A percentile compares a stretch with the other conserved stretches of the same genome.
These are phyloP conservation scores for Suillus ampliporus DNA, from an alignment of 768 basidiomycete genomes.

Conservation along the genomic window DNA sequence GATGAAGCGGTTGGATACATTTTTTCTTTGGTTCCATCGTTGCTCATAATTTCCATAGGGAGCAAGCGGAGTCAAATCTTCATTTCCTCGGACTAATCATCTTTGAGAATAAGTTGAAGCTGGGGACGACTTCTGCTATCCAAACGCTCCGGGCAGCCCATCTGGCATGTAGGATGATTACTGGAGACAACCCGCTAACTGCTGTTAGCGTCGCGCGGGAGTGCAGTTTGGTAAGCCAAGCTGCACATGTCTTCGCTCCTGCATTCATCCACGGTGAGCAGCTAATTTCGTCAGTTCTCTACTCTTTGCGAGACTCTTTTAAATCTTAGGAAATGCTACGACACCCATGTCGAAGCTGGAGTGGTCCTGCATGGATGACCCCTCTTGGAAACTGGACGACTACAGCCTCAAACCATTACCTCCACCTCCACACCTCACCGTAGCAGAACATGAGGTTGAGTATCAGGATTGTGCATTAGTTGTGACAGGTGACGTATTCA, in stretches of 20 bases:
- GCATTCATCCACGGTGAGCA: conserved; percentile 71
- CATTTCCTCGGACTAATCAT: conserved; percentile 95
- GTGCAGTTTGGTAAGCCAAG: conserved; percentile 86
- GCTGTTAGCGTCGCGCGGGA: conserved; percentile 97
- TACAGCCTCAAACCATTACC: conserved; percentile 85
- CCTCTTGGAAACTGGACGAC: conserved; percentile 80
- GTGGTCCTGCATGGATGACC: conserved; percentile 94
- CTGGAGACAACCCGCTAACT: conserved; percentile 95
- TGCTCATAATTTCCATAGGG: conserved; percentile 51
- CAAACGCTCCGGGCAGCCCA: conserved; percentile 88
- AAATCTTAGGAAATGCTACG: conserved; percentile 54
- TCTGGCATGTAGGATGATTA: conserved; percentile 96
- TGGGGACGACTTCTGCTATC: conserved; percentile 89
- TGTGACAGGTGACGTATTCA: conserved; percentile 93
- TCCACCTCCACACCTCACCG: conserved; percentile 71
- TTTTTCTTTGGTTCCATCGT: conserved; percentile 11
- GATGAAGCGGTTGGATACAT: conserved; percentile 76
- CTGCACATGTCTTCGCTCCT: conserved; percentile 89
- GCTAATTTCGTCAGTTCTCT: background rate
- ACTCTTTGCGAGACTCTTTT: conserved; percentile 9
- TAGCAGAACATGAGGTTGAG: conserved; percentile 73
- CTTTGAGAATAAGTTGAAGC: conserved; percentile 97
- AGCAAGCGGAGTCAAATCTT: conserved; percentile 90
- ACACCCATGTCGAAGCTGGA: conserved; percentile 68
- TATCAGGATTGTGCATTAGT: conserved; percentile 91